Evolutionary conservation across 2,329 filamentous ascomycete species (phyloP).

Genomic region (Fusarium equiseti): DNA sequence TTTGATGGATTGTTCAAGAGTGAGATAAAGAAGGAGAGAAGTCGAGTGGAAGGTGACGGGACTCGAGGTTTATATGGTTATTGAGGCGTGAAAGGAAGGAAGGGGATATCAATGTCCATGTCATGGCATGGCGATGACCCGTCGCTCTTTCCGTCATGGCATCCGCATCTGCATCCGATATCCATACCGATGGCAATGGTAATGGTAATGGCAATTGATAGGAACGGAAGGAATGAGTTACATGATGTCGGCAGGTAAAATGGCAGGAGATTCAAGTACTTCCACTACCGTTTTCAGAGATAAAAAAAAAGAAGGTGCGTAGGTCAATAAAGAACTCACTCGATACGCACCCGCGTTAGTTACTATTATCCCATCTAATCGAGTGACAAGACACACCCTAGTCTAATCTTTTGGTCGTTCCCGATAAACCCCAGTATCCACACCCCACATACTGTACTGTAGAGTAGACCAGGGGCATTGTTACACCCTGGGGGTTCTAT

Average conservation of each 20-base stretch:
- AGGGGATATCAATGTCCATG: neutral
- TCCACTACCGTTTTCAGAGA: slow-evolving; percentile 22
- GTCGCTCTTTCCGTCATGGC: slow-evolving; percentile 32
- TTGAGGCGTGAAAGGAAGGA: slow-evolving; percentile 9
- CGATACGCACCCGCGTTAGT: slow-evolving; percentile 35
- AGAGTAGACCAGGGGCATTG: slow-evolving; percentile 15
- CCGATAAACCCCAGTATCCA: slow-evolving; percentile 40
- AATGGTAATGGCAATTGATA: neutral
- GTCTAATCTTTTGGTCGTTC: slow-evolving; percentile 39
- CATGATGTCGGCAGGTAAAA: slow-evolving; percentile 8
- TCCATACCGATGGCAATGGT: slow-evolving; percentile 15
- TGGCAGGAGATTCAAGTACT: slow-evolving; percentile 21
- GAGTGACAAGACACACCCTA: slow-evolving; percentile 36
- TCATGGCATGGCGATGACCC: neutral
- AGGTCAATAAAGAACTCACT: slow-evolving; percentile 29
- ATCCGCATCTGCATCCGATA: slow-evolving; percentile 29
- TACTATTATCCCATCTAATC: slow-evolving; percentile 43
- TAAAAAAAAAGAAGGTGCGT: neutral
- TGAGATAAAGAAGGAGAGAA: slow-evolving; percentile 14
- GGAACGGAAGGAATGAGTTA: neutral
- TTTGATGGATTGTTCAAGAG: slow-evolving; percentile 5
- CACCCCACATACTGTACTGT: slow-evolving; percentile 27
- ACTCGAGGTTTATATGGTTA: slow-evolving; percentile 40
- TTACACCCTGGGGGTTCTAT: slow-evolving; percentile 11
- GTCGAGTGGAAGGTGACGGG: slow-evolving; percentile 19